Percentiles rank a stretch among this genome's conserved stretches.
Evolutionary conservation across 345 rosid species (phyloP).

Genomic region (Cochlearia excelsa): DNA sequence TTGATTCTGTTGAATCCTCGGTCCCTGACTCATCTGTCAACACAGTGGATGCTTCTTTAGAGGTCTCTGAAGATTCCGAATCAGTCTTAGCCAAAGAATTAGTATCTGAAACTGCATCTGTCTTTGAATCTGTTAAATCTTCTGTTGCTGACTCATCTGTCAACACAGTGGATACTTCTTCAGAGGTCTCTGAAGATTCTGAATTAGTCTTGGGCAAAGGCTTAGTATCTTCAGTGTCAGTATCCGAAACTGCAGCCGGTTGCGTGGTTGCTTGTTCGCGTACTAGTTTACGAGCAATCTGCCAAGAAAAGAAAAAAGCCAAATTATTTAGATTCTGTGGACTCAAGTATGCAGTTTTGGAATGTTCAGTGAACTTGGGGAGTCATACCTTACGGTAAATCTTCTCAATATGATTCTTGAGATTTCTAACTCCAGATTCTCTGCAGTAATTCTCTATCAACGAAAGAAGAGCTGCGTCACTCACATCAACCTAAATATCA

Average conservation of each 20-base stretch:
- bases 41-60: too few relatives aligned
- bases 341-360: neutral
- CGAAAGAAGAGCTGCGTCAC: conserved; percentile 3
- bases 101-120: neutral
- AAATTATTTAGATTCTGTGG: neutral
- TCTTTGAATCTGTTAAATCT: conserved; percentile 31
- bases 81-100: conserved; percentile 14
- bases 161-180: too few relatives aligned
- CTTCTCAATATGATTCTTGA: conserved; percentile 6
- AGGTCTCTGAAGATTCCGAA: neutral
- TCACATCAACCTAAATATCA: conserved; percentile 4
- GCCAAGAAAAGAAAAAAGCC: neutral
- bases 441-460: conserved; percentile 12
- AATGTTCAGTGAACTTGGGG: too few relatives aligned
- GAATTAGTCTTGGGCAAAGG: conserved; percentile 9
- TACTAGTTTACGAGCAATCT: neutral
- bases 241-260: neutral
- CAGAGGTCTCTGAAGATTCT: neutral
- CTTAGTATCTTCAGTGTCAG: conserved; percentile 16
- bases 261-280: too few relatives aligned
- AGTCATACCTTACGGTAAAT: conserved; percentile 4
- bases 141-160: neutral
- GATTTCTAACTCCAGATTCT: conserved; percentile 6
- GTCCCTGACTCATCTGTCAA: neutral
- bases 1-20: conserved; percentile 19